Conservation (phyloP, 2,329 filamentous ascomycete genomes). For the Bipolaris zeicola region DNA sequence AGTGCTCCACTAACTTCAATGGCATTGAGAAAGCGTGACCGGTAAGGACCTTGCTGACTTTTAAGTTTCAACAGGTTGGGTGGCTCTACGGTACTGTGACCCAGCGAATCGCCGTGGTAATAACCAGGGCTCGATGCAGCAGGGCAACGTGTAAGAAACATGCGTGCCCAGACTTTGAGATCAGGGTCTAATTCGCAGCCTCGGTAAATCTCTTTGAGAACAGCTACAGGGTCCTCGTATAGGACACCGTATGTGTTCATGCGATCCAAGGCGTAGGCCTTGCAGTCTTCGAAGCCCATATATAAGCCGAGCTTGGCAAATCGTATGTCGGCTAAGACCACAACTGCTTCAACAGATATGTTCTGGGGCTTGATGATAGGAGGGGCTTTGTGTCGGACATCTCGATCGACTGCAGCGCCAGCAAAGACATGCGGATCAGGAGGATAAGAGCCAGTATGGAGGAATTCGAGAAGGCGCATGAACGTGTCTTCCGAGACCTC, state of each 20-base stretch:
- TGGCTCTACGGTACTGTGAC: conserved; percentile 12
- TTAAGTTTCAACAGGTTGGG: conserved; percentile 35
- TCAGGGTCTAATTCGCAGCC: conserved; percentile 28
- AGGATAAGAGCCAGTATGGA: conserved; percentile 31
- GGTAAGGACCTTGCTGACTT: conserved; percentile 18
- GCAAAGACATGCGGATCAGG: conserved; percentile 23
- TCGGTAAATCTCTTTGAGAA: conserved; percentile 46
- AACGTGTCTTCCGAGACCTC: conserved; percentile 37
- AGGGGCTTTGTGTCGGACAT: conserved; percentile 20
- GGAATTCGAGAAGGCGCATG: conserved; percentile 42
- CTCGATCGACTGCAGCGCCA: conserved; percentile 8
- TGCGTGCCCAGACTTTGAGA: conserved; percentile 28
- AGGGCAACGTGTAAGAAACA: conserved; percentile 25
- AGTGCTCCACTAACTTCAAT: conserved; percentile 23
- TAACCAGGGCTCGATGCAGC: background rate
- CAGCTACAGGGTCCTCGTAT: conserved; percentile 44
- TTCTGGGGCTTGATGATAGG: conserved; percentile 30
- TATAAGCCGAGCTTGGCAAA: conserved; percentile 42
- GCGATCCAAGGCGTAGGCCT: conserved; percentile 40
- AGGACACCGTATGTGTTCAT: conserved; percentile 40
- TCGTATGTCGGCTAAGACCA: conserved; percentile 32
- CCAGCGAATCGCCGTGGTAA: background rate
- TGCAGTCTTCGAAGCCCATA: conserved; percentile 48
- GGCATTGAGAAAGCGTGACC: conserved; percentile 21
- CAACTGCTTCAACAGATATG: conserved; percentile 11